Evolutionary conservation across 2,329 filamentous ascomycete genomes (phyloP), one percentile per base, ranked within the genome.

Genomic region (Westerdykella sp.): DNA sequence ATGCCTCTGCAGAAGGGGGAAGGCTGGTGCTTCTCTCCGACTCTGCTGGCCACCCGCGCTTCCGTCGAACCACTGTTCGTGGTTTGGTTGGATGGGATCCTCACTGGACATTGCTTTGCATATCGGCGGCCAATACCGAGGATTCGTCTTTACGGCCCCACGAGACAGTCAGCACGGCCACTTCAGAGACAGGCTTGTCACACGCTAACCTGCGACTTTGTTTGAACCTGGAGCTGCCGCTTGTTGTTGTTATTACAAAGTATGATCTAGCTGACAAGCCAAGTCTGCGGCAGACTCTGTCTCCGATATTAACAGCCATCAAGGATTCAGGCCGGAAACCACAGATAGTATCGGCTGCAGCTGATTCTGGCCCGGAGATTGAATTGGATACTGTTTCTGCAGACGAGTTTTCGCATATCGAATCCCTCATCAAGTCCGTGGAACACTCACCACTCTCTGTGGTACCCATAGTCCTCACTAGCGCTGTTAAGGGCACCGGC

Each of bases 11-110:
- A 1, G 80, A 83, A 47, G 69, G 76, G 45, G 87, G 84, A 2
- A 82, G 90, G 15, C 69, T 98, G 3, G 87, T 93, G 5, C 90
- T 96, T 53, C 73, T 97, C 6, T 87, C 89, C 1, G 93, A 98
- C 66, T 94, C 91, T 37, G 91, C 91, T 13, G 93, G 93, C 0
- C 87, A 95, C 51, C 84, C 90, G 31, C 81, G 89, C 36, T 98
- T 93, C 66, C 80, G 89, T 38, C 83, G 93, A 43, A 97, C 91
- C 5, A 91, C 88, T 2, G 74, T 97, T 41, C 80, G 91, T 46
- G 89, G 90, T 0, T 73, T 98, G n/a, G 78, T 98, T 50, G 93
- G 90, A 37, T 97, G 93, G 90, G 86, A 87, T 31, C 93, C 93
- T 7, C 89, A 97, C 62, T 98, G 93, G 84, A 89, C 87, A 1